phyloP scores from a whole-genome alignment of 2,329 filamentous ascomycete species.

The Phaeosphaeria sp. region DNA sequence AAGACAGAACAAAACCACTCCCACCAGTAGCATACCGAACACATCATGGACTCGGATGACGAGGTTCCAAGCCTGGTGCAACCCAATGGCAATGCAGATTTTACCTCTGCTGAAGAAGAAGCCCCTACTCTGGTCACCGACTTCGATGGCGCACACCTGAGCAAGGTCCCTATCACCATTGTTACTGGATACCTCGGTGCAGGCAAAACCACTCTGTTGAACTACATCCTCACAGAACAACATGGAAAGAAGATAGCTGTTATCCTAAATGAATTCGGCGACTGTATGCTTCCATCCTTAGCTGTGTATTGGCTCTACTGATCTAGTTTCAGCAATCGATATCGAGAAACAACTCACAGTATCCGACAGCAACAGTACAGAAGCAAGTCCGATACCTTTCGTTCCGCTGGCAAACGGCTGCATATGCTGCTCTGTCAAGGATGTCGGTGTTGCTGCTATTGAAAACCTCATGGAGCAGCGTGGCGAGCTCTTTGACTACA shows the following conservation, averaged over 20 bases:
- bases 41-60: conserved; percentile 38
- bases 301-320: neutral
- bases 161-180: conserved; percentile 84
- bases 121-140: conserved; percentile 33
- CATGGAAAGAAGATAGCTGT: conserved; percentile 99
- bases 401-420: conserved; percentile 95
- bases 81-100: conserved; percentile 31
- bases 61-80: conserved; percentile 62
- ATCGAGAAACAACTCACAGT: conserved; percentile 96
- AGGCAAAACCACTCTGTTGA: conserved; percentile 92
- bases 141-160: conserved; percentile 56
- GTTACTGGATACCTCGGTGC: conserved; percentile 92
- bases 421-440: conserved; percentile 98
- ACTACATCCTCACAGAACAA: conserved; percentile 92
- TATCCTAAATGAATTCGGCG: conserved; percentile 78
- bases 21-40: neutral
- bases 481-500: conserved; percentile 89
- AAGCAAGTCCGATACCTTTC: conserved; percentile 61
- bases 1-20: neutral
- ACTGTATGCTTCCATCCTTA: conserved; percentile 23
- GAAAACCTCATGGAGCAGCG: conserved; percentile 95
- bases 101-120: conserved; percentile 33
- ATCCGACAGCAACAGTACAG: conserved; percentile 55
- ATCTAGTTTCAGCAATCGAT: conserved; percentile 71
- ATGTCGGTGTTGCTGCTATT: conserved; percentile 91